Base-by-base conservation (phyloP, 495 filamentous ascomycete genomes). In the Trichoderma orchidacearum region DNA sequence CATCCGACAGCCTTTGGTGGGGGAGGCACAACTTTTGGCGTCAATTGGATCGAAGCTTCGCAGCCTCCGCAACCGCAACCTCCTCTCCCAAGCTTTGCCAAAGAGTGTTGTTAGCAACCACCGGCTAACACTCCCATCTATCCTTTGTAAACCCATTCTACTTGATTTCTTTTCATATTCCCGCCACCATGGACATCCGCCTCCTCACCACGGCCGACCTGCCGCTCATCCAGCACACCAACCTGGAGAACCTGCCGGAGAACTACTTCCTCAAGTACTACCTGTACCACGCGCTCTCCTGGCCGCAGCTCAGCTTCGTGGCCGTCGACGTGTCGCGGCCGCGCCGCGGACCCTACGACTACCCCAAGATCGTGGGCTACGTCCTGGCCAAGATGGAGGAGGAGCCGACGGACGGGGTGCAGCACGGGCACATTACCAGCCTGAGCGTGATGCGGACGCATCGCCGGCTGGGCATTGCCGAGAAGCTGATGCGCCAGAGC, bases 181-280 rank as follows among this genome's bases (percentile, higher is more conserved):
- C 36, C 18, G 3, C 18, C 41, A 48, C 18, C 18, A 92, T 92
- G 87, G 87, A 92, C 69, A 89, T 92, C 69, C 82, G 87, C 38
- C 72, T 86, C 38, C 78, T 92, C 58, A 77, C 72, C 58, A 73
- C 87, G 56, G 80, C 82, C 57, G 87, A 92, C 74, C 92, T 96
- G 62, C 93, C 89, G 45, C 84, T 95, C 62, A 92, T 98, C 64
- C 93, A 98, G 76, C 87, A 90, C 72, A 90, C 93, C 62, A 98
- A 98, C 76, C 89, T 97, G 69, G 95, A 95, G 66, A 98, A 98
- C 75, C 80, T 98, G 29, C 93, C 93, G 63, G 93, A 98, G 74
- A 98, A 98, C 78, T 98, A 98, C 80, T 97, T 96, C 72, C 83
- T 94, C 73, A 98, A 98, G 81, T 98, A 98, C 80, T 98, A 98